A percentile compares a stretch with the other conserved stretches of the same genome.
Conservation (phyloP, 805 yeast genomes). For the Metschnikowia proteae region DNA sequence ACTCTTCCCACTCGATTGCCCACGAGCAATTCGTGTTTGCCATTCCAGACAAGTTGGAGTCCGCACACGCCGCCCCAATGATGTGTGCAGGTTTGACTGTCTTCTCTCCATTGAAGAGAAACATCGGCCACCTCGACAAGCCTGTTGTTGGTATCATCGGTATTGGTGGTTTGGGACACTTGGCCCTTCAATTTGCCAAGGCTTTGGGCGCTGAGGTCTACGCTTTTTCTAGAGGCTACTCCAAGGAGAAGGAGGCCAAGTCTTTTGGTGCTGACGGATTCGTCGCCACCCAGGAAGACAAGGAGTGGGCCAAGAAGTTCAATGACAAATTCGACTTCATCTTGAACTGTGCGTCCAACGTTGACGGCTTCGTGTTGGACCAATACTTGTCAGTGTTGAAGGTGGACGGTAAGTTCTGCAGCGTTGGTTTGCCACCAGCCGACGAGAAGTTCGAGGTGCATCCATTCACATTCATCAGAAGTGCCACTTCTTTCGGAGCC, state of each 20-base stretch:
- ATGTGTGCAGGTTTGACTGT: conserved; percentile 77
- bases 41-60: conserved; percentile 51
- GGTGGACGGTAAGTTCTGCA: conserved; percentile 55
- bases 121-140: conserved; percentile 18
- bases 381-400: conserved; percentile 48
- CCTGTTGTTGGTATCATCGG: conserved; percentile 56
- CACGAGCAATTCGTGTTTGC: conserved; percentile 61
- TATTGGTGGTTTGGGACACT: conserved; percentile 56
- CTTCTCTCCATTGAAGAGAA: conserved; percentile 61
- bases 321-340: conserved; percentile 46
- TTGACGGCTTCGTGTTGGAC: conserved; percentile 47
- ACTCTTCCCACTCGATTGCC: conserved; percentile 61
- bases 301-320: conserved; percentile 38
- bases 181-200: conserved; percentile 53
- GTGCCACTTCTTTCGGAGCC: conserved; percentile 52
- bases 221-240: conserved; percentile 49
- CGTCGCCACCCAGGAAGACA: conserved; percentile 51
- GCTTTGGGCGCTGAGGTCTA: conserved; percentile 59
- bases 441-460: conserved; percentile 43
- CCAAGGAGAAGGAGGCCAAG: conserved; percentile 47
- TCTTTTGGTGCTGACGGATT: conserved; percentile 52
- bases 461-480: conserved; percentile 49
- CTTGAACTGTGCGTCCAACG: conserved; percentile 50
- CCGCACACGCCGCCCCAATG: conserved; percentile 63
- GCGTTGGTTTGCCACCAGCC: conserved; percentile 61